phyloP scores from a whole-genome alignment of 306 rosid genomes.

The Myrica gale region DNA sequence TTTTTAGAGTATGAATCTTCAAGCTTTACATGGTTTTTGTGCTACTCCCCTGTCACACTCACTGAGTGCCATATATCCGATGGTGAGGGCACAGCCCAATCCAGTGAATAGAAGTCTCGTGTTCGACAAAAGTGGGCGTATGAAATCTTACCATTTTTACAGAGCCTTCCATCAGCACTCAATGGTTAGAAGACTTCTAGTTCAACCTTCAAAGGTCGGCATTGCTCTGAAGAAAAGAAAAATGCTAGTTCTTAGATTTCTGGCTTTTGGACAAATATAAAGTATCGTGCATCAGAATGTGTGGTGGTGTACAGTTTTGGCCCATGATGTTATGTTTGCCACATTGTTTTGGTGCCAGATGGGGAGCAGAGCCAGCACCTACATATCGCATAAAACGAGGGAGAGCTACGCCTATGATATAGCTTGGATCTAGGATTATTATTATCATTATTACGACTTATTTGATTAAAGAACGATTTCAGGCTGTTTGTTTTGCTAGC shows the following conservation, averaged over 20 bases:
- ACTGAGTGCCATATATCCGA: too few species aligned
- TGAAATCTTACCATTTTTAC: neutral
- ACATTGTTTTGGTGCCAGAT: neutral
- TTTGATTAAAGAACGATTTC: too few species aligned
- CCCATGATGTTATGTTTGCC: constrained; percentile 13
- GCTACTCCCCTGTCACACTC: too few species aligned
- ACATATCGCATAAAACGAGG: neutral
- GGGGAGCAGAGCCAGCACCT: neutral
- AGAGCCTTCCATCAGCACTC: neutral
- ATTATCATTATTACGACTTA: too few species aligned
- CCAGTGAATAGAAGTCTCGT: too few species aligned
- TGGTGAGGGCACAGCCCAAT: too few species aligned
- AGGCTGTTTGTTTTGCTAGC: too few species aligned
- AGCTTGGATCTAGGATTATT: neutral
- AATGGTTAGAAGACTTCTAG: neutral
- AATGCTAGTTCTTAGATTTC: neutral
- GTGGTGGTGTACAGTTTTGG: neutral
- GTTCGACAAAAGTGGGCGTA: too few species aligned
- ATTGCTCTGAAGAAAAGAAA: too few species aligned
- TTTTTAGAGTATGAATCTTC: too few species aligned
- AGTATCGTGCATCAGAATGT: neutral
- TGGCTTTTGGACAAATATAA: neutral
- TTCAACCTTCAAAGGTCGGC: neutral
- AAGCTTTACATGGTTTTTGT: too few species aligned
- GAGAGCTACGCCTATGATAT: neutral